These are phyloP conservation scores for Penicillium steckii DNA, from an alignment of 495 filamentous ascomycete species.

Conservation along the genomic window DNA sequence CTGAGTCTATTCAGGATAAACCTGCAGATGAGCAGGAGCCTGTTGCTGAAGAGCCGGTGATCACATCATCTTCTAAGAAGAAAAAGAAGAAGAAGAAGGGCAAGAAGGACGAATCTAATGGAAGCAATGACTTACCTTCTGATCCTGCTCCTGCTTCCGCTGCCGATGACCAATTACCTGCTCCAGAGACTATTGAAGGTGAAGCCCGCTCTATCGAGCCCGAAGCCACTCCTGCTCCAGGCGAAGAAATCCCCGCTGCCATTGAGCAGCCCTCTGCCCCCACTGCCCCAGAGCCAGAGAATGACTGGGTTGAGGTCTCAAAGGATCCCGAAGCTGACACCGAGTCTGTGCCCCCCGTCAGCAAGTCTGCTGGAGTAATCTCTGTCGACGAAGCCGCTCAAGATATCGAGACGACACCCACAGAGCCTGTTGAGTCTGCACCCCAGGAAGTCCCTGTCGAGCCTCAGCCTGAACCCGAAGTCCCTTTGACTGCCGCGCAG, in stretches of 20 bases:
- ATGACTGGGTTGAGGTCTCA: slow-evolving; percentile 2
- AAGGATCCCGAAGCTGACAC: slow-evolving; percentile 5
- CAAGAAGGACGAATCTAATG: slow-evolving; percentile 27
- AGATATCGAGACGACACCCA: not conserved
- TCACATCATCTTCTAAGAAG: slow-evolving; percentile 29
- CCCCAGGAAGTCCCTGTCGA: too few relatives aligned
- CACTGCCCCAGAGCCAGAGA: not conserved
- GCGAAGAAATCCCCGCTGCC: not conserved
- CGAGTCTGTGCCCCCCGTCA: not conserved
- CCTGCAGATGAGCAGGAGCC: slow-evolving; percentile 7
- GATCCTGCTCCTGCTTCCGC: slow-evolving; percentile 4
- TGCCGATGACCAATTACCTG: not conserved
- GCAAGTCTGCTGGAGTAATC: not conserved
- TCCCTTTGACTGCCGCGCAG: slow-evolving; percentile 22
- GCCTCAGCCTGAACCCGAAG: slow-evolving; percentile 19
- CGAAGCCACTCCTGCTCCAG: not conserved
- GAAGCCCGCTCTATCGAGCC: slow-evolving; percentile 5
- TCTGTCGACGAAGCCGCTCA: not conserved
- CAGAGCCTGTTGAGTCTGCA: not conserved
- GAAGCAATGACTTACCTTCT: slow-evolving; percentile 20
- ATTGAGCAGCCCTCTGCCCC: not conserved
- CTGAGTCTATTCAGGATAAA: slow-evolving; percentile 4
- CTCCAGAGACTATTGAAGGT: not conserved
- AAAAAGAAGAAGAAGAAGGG: slow-evolving; percentile 40
- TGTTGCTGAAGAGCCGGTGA: slow-evolving; percentile 11